Conservation (phyloP, 2,329 filamentous ascomycete species). For the Alternaria brassicicola region DNA sequence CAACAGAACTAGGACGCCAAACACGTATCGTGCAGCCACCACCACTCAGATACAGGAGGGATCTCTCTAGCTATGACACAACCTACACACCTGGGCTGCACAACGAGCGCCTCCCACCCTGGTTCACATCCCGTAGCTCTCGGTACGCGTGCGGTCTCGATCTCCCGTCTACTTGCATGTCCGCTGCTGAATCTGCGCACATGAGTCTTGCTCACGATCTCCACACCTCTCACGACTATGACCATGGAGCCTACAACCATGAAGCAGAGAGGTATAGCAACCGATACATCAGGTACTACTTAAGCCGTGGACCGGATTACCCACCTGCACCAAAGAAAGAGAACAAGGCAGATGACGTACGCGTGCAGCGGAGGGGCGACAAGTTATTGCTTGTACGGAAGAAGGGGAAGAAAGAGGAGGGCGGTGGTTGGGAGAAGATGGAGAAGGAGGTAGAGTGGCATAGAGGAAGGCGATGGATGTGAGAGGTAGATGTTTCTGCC, state of each 20-base stretch:
- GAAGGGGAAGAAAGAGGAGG: neutral
- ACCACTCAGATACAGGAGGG: neutral
- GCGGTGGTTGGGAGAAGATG: neutral
- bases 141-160: neutral
- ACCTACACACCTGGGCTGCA: neutral
- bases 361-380: neutral
- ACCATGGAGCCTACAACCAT: neutral
- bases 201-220: neutral
- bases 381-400: neutral
- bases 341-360: neutral
- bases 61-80: neutral
- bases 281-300: neutral
- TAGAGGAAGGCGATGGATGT: neutral
- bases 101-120: neutral
- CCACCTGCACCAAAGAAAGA: neutral
- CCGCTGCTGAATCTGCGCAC: neutral
- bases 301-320: too few species aligned
- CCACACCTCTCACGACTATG: neutral
- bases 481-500: neutral
- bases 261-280: neutral
- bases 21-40: neutral
- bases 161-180: neutral
- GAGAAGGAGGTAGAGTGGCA: neutral
- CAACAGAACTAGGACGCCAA: neutral
- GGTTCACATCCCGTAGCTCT: neutral